These are phyloP conservation scores for Adenanthera pavonina DNA, from an alignment of 306 rosid genomes.

Conservation along the genomic window DNA sequence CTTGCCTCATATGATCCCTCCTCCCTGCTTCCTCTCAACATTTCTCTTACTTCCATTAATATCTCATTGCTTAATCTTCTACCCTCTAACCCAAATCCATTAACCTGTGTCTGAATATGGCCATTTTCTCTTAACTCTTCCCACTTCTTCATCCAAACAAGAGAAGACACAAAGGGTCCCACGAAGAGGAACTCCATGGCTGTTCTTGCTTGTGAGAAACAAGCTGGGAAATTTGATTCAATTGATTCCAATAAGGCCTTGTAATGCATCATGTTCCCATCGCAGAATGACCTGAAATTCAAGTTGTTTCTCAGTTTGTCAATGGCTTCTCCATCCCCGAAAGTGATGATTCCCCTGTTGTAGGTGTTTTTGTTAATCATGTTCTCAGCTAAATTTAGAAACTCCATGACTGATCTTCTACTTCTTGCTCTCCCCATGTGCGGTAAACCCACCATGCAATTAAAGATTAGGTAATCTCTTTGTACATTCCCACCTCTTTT, in stretches of 20 bases:
- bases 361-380: constrained; percentile 35
- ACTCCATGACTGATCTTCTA: constrained; percentile 49
- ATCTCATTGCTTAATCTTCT: constrained; percentile 43
- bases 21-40: constrained; percentile 36
- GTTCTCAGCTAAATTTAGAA: constrained; percentile 45
- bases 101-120: constrained; percentile 5
- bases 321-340: constrained; percentile 54
- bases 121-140: constrained; percentile 34
- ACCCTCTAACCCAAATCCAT: constrained; percentile 42
- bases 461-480: constrained; percentile 51
- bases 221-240: constrained; percentile 47
- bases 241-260: constrained; percentile 55
- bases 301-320: constrained; percentile 33
- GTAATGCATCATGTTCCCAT: constrained; percentile 51
- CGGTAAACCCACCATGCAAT: constrained; percentile 50
- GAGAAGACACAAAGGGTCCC: constrained; percentile 46
- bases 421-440: constrained; percentile 55
- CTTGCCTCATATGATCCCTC: constrained; percentile 41
- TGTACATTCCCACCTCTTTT: constrained; percentile 42
- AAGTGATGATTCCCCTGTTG: constrained; percentile 46
- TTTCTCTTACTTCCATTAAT: constrained; percentile 51
- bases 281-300: constrained; percentile 52
- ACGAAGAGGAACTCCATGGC: constrained; percentile 52
- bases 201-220: constrained; percentile 51
- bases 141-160: constrained; percentile 49